phyloP scores from a whole-genome alignment of 1,284 basidiomycete genomes.

The Sanghuangporus weigelae region DNA sequence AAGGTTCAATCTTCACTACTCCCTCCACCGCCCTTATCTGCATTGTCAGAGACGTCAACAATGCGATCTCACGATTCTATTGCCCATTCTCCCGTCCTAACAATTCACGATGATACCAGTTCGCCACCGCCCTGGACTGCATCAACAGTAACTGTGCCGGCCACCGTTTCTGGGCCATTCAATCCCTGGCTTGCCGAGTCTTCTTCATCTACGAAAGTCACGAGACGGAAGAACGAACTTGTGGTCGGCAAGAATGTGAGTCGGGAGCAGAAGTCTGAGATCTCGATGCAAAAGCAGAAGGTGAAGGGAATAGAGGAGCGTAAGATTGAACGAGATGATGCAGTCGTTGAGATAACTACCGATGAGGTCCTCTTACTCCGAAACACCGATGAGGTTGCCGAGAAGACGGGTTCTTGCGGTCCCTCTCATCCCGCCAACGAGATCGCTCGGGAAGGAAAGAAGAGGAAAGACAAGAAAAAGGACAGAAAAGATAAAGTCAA shows the following conservation, averaged over 20 bases:
- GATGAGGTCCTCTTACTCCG: conserved; percentile 44
- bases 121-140: neutral
- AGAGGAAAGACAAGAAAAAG: conserved; percentile 18
- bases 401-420: conserved; percentile 1
- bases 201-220: conserved; percentile 33
- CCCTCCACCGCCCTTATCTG: conserved; percentile 27
- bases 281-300: conserved; percentile 61
- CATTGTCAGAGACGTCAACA: conserved; percentile 62
- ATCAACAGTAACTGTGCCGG: conserved; percentile 7
- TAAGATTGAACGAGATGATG: conserved; percentile 63
- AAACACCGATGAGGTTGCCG: neutral
- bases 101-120: conserved; percentile 1
- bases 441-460: conserved; percentile 22
- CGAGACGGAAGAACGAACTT: conserved; percentile 64
- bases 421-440: neutral
- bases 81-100: conserved; percentile 23
- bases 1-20: neutral
- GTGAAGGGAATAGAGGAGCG: conserved; percentile 50
- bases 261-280: conserved; percentile 57
- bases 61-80: conserved; percentile 27
- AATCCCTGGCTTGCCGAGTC: conserved; percentile 72
- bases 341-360: conserved; percentile 68
- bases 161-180: conserved; percentile 22
- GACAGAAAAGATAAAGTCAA: conserved; percentile 16
- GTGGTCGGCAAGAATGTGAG: conserved; percentile 60